Evolutionary conservation across 306 rosid genomes (phyloP), one percentile per base, ranked within the genome.

Genomic region (Cajanus cajan): DNA sequence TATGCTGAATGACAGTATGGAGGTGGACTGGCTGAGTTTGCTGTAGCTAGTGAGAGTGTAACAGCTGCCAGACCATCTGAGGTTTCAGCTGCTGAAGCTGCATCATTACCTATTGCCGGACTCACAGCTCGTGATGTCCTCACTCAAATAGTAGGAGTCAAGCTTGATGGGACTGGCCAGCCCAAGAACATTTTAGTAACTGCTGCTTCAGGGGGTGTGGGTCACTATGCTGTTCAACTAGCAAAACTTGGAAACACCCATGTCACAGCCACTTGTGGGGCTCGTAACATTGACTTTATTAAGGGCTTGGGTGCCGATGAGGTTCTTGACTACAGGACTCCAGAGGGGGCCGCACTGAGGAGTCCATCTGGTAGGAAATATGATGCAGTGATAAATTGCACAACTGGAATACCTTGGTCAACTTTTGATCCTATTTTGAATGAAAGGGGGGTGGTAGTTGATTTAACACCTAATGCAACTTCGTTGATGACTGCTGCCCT

Each of bases 231-330:
- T 40, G 88, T 92, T 82, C 93, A 92, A 45, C 86, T 92, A 2
- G 96, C 96, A 19, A 92, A 90, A 78, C 83, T 90, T 0, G 92
- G 92, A 45, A 92, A 87, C 68, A 24, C 78, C 6, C 86, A 88
- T 4, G 90, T 88, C 7, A 92, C 97, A 2, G 94, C 94, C 48
- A 92, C 94, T 34, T 90, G 94, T 24, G 97, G 91, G 0, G 89
- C 91, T 10, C 89, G 93, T 18, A 86, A 92, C 82, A 22, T 89
- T 11, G 89, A 86, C 37, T 50, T 92, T 12, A 93, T 90, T 52
- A 85, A 81, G 87, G 75, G 85, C 83, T 68, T 87, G 67, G 92
- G 96, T 1, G 97, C 93, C 16, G 93, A 92, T 69, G 96, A 89
- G 89, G 89, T 92, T 78, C 85, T 92, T 41, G 96, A 92, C 86